phyloP scores from a whole-genome alignment of 1,139 yeast species.

The Candida buenavistaensis region DNA sequence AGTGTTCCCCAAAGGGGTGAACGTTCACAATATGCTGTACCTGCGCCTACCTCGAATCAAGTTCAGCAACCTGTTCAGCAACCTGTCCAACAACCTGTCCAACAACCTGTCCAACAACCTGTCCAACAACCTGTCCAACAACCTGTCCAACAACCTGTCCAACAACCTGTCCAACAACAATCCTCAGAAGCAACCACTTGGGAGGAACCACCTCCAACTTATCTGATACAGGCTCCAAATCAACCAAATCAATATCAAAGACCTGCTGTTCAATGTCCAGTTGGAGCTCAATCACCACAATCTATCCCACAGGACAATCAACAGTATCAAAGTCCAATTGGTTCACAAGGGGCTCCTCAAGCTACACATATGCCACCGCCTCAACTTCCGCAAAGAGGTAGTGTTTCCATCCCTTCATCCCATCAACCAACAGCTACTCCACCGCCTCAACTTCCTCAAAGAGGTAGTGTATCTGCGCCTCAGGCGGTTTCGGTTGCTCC shows the following conservation, averaged over 20 bases:
- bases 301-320: slow-evolving; percentile 1
- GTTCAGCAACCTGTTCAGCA: slow-evolving; percentile 13
- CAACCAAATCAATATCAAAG: slow-evolving; percentile 10
- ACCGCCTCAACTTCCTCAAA: slow-evolving; percentile 8
- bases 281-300: slow-evolving; percentile 6
- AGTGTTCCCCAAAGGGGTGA: slow-evolving; percentile 14
- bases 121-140: too few relatives aligned
- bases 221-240: slow-evolving; percentile 7
- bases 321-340: too few relatives aligned
- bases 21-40: slow-evolving; percentile 9
- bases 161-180: too few relatives aligned
- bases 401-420: too few relatives aligned
- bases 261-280: slow-evolving; percentile 5
- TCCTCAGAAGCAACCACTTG: slow-evolving; percentile 8
- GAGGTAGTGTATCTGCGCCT: too few relatives aligned
- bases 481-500: too few relatives aligned
- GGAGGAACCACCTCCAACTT: slow-evolving; percentile 3
- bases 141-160: slow-evolving; percentile 12
- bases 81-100: slow-evolving; percentile 9
- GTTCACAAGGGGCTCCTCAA: not conserved
- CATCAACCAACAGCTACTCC: slow-evolving; percentile 9
- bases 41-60: slow-evolving; percentile 4
- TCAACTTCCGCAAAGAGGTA: slow-evolving; percentile 6
- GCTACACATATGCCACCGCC: slow-evolving; percentile 9
- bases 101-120: slow-evolving; percentile 12